Conservation (phyloP, 768 basidiomycete species). For the Cystofilobasidium ferigula region DNA sequence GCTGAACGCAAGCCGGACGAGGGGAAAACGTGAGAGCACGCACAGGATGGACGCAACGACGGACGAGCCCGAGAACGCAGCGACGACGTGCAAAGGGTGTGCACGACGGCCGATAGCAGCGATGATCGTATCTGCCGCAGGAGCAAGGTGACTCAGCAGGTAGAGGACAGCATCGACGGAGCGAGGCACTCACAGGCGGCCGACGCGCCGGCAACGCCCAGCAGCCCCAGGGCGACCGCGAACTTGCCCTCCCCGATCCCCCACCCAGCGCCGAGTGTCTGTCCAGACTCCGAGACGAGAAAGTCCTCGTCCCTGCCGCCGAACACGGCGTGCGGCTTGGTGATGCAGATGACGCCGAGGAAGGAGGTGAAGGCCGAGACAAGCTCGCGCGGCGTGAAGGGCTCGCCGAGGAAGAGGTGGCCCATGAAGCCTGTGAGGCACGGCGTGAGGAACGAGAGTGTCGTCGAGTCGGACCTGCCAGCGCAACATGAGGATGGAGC, state of each 20-base stretch:
- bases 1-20: background rate
- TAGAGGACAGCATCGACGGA: background rate
- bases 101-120: conserved; percentile 66
- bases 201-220: conserved; percentile 56
- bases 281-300: conserved; percentile 17
- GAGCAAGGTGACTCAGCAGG: background rate
- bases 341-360: conserved; percentile 66
- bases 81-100: conserved; percentile 59
- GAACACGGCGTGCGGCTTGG: conserved; percentile 65
- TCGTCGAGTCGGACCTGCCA: conserved; percentile 15
- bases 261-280: conserved; percentile 12
- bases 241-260: conserved; percentile 18
- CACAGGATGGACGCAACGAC: conserved; percentile 41
- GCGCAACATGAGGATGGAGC: background rate
- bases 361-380: conserved; percentile 50
- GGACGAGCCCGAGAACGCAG: conserved; percentile 54
- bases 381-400: conserved; percentile 30
- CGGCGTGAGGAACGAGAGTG: conserved; percentile 22
- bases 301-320: conserved; percentile 37
- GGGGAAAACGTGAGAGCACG: conserved; percentile 25
- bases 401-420: conserved; percentile 28
- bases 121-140: conserved; percentile 43
- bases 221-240: conserved; percentile 45
- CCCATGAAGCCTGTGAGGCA: conserved; percentile 11
- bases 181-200: conserved; percentile 52